Base-by-base conservation (phyloP, 1,284 basidiomycete genomes). In the Pseudozyma hubeiensis region DNA sequence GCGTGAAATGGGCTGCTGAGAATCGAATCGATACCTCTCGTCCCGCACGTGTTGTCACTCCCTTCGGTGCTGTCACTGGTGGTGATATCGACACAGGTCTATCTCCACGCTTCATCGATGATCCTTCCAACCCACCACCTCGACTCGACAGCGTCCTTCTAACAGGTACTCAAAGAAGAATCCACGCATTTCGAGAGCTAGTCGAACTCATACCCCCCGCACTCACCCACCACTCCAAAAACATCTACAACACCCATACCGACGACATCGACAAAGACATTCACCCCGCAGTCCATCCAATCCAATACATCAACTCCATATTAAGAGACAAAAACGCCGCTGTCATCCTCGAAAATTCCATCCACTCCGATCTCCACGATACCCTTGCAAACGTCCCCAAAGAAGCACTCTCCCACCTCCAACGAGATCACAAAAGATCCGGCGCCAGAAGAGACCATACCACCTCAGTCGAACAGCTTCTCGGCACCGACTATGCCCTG, bases 231-330 rank as follows among this genome's bases (percentile, higher is more conserved):
- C 55, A 65, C 41, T 51, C 50, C 14, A 9, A 10, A 2, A 34
- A 31, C 3, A 35, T 71, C 4, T 65, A 40, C 16, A 17, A 37
- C 1, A 34, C 7, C 2, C 61, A 64, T 24, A 16, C 3, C 9
- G 3, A 2, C 0, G 11, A 6, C 14, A 45, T 60, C 7, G 35
- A 40, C 1, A 14, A 17, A 8, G 30, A 7, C 0, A 17, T 51
- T 6, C 63, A 58, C 14, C 37, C 53, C 17, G 37, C 43, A 2
- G 35, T 71, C 6, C 68, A 71, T 40, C 68, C 68, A 0, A 52
- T 71, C 11, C 62, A 71, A 16, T 71, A 71, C 40, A 1, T 55
- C 13, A 19, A 19, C 13, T 39, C 58, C 13, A 47, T 71, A 46
- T 4, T 71, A 17, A 39, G 39, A 2, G 55, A 65, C 11, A 16